Evolutionary conservation across 2,329 filamentous ascomycete genomes (phyloP).

Genomic region (Eutypa lata): DNA sequence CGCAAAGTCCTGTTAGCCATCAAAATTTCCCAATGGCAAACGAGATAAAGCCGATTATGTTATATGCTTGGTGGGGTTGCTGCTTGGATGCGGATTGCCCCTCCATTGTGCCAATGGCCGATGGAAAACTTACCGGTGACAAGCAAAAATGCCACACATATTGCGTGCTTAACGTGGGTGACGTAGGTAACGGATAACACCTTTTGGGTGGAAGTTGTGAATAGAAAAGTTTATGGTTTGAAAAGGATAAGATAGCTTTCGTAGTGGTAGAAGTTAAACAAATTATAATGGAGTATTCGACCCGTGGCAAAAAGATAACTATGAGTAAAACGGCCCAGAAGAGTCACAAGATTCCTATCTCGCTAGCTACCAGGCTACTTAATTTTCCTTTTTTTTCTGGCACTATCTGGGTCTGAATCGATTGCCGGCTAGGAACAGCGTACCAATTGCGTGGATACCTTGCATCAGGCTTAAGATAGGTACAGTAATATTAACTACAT

Average conservation of each 20-base stretch:
- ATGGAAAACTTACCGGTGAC: conserved; percentile 68
- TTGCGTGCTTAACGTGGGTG: conserved; percentile 37
- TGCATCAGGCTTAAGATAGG: too few relatives aligned
- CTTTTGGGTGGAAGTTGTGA: not conserved
- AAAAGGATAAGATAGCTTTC: too few relatives aligned
- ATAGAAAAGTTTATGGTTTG: too few relatives aligned
- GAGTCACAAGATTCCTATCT: not conserved
- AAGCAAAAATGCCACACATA: conserved; percentile 98
- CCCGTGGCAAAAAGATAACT: too few relatives aligned
- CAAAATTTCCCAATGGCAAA: conserved; percentile 16
- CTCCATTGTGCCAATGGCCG: conserved; percentile 28
- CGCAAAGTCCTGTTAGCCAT: conserved; percentile 19
- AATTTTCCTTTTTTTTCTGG: not conserved
- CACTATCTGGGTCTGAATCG: too few relatives aligned
- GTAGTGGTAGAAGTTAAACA: too few relatives aligned
- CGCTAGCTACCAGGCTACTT: not conserved
- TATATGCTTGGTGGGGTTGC: conserved; percentile 22
- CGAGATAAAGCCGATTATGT: conserved; percentile 8
- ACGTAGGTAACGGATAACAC: conserved; percentile 1
- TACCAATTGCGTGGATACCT: too few relatives aligned
- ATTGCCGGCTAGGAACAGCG: too few relatives aligned
- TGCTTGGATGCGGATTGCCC: conserved; percentile 32
- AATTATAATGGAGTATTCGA: not conserved
- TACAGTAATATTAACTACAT: too few relatives aligned
- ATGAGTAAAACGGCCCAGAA: not conserved